Evolutionary conservation across 352 stramenopile species (phyloP).

Genomic region (Phytophthora multivora): DNA sequence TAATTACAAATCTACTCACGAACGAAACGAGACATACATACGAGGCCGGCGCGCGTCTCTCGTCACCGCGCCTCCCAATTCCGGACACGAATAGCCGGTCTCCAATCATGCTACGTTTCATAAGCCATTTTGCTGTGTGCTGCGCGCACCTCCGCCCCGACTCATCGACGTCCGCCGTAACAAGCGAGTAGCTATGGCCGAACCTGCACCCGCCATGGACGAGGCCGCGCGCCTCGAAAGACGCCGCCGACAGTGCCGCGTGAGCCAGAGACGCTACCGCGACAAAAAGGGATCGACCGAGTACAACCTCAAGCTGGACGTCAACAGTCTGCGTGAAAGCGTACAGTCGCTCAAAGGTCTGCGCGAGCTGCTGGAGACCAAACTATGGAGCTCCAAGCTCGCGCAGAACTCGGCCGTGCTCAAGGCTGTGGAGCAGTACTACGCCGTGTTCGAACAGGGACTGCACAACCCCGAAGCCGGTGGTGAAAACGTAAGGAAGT

Average conservation of each 20-base stretch:
- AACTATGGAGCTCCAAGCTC: slow-evolving; percentile 52
- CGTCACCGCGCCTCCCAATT: not conserved
- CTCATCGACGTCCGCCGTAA: not conserved
- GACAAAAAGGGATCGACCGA: slow-evolving; percentile 72
- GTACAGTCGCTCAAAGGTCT: slow-evolving; percentile 58
- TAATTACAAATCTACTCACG: not conserved
- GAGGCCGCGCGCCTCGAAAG: slow-evolving; percentile 44
- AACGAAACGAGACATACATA: slow-evolving; percentile 17
- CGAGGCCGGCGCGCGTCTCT: slow-evolving; percentile 17
- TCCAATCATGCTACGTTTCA: slow-evolving; percentile 6
- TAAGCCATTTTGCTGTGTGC: slow-evolving; percentile 11
- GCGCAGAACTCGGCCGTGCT: slow-evolving; percentile 46
- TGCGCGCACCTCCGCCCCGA: not conserved
- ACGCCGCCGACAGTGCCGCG: slow-evolving; percentile 67
- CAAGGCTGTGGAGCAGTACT: slow-evolving; percentile 76
- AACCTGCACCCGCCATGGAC: slow-evolving; percentile 1
- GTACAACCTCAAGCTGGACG: slow-evolving; percentile 72
- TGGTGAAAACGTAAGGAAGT: slow-evolving; percentile 46
- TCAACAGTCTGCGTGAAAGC: slow-evolving; percentile 66
- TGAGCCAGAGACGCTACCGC: slow-evolving; percentile 76
- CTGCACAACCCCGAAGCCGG: slow-evolving; percentile 56
- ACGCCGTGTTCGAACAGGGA: slow-evolving; percentile 58
- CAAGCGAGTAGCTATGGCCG: slow-evolving; percentile 14
- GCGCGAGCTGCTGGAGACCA: slow-evolving; percentile 50
- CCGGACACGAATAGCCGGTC: too few species aligned